Evolutionary conservation across 768 basidiomycete genomes (phyloP), one percentile per base, ranked within the genome.

Genomic region (Termitomyces sp.): DNA sequence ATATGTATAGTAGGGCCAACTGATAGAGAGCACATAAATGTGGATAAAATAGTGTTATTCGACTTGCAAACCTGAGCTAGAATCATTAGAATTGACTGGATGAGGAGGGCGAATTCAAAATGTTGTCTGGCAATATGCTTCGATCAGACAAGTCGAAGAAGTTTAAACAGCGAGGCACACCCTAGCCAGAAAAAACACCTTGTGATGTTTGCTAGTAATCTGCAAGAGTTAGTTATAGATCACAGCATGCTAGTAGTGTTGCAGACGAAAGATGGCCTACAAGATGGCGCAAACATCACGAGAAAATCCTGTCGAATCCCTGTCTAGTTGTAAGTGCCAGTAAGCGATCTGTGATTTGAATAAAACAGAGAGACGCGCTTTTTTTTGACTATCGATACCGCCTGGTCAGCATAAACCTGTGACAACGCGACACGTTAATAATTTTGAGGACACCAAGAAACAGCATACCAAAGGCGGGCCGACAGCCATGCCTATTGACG

Each of bases 121-220:
- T 67, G 88, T 41, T 86, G 76, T 57, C 80, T 83, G 22, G 27
- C 24, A 62, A 20, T 36, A 47, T n/a, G 24, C 31, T 57, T 24
- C 34, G 41, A 18, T 34, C 6, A 50, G 16, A 30, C 24, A 16
- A 31, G 8, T 13, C 16, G n/a, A 20, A n/a, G 39, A 27, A 30
- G 45, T 6, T 13, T 44, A 20, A 3, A 49, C 18, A 31, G 50
- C 13, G 31, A 47, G 49, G 62, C 73, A 31, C 62, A 81, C 78
- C 92, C 92, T 37, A 94, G 74, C 92, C 92, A 94, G 74, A 93
- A 94, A 78, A 93, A 94, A 71, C 92, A 94, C 67, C 92, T 81
- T 27, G 88, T 88, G 55, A 93, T 91, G 71, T 94, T 94, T 52
- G 91, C 90, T 59, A 90, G 78, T 34, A 93, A 76, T 64, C 90